These are phyloP conservation scores for Pichia occidentalis DNA, from an alignment of 805 yeast genomes.

Conservation along the genomic window DNA sequence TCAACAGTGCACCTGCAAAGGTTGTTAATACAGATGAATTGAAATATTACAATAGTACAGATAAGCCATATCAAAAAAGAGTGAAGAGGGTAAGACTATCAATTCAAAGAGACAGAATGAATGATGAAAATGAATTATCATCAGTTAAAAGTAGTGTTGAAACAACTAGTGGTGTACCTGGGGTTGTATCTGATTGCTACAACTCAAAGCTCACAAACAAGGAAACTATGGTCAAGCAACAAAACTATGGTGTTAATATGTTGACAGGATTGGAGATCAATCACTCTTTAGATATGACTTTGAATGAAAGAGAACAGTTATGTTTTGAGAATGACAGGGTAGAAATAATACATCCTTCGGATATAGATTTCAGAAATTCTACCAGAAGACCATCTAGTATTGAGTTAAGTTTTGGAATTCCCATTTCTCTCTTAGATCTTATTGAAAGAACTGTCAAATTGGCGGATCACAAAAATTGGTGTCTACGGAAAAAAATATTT, in stretches of 20 bases:
- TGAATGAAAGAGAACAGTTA: slow-evolving; percentile 15
- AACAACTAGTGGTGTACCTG: too few relatives aligned
- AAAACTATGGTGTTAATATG: slow-evolving; percentile 13
- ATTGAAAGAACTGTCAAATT: slow-evolving; percentile 40
- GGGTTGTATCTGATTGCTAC: too few relatives aligned
- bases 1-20: too few relatives aligned
- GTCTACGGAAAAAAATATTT: slow-evolving; percentile 33
- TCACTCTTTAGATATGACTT: slow-evolving; percentile 9
- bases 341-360: slow-evolving; percentile 19
- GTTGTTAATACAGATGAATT: too few relatives aligned
- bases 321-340: slow-evolving; percentile 5
- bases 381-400: slow-evolving; percentile 19
- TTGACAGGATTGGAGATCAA: slow-evolving; percentile 18
- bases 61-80: too few relatives aligned
- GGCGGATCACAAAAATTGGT: slow-evolving; percentile 47
- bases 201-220: too few relatives aligned
- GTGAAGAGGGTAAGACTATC: too few relatives aligned
- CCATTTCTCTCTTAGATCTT: slow-evolving; percentile 38
- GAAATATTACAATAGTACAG: too few relatives aligned
- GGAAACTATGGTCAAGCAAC: slow-evolving; percentile 6
- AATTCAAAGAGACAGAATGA: too few relatives aligned
- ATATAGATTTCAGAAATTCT: slow-evolving; percentile 4
- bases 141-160: too few relatives aligned
- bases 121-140: too few relatives aligned
- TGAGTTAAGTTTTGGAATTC: slow-evolving; percentile 43